Base-by-base conservation (phyloP, 768 basidiomycete genomes). In the Leccinum obscurum region DNA sequence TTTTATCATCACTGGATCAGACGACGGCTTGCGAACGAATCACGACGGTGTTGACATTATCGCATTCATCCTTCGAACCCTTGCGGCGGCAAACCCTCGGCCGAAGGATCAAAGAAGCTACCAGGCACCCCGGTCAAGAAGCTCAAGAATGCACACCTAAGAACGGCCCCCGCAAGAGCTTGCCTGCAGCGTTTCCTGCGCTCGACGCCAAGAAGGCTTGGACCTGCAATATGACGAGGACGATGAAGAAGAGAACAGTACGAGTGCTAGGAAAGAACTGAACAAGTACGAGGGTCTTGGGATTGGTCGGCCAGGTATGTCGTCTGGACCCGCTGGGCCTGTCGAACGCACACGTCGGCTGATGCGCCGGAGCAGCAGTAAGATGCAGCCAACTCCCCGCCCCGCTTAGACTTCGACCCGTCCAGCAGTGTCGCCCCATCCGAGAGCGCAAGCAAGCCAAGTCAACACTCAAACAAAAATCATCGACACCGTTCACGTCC, bases 71-170 rank as follows among this genome's bases (percentile, higher is more conserved):
- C 74, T 87, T 65, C 84, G 84, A 34, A 87, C 87, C 2, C 81
- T 92, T 13, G 81, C 82, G 84, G 83, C 11, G 78, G 81, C 13
- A 88, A 85, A 61, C 78, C 77, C 3, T 73, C 78, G 32, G 65
- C 72, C 53, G 72, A 73, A 37, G 72, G 75, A 59, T 69, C 71
- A 17, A 92, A 90, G 79, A 85, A 80, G 58, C 83, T 84, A 6
- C 91, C 91, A 1, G 90, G 88, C 0, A 93, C 91, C 14, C 91
- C 91, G 1, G 88, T 91, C n/a, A 93, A 92, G 79, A 85, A 81
- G 68, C 72, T 79, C 59, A 87, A 87, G 74, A 85, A 83, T 22
- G 80, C 81, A 44, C 79, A 83, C 67, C 75, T 87, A 83, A 82
- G 70, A 77, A 72, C 35, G 84, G 85, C 20, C 80, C 80, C 51